A percentile compares a stretch with the other conserved stretches of the same genome.
These are phyloP conservation scores for Trichosporon sp. DNA, from an alignment of 1,284 basidiomycete genomes.

Conservation along the genomic window DNA sequence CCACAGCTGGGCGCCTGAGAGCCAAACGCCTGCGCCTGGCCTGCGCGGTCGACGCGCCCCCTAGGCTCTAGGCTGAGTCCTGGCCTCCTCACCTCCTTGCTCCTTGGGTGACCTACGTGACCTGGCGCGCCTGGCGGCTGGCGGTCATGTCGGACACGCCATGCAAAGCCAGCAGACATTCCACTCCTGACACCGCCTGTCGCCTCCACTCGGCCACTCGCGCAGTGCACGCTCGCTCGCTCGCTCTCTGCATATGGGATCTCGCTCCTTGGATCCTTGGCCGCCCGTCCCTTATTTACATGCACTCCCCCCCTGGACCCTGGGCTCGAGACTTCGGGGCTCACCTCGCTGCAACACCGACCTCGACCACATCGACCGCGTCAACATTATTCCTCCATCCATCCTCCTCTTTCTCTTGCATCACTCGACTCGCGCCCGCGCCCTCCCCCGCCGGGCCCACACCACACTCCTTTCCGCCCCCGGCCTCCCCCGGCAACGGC, in stretches of 20 bases:
- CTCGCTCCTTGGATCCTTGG: not conserved
- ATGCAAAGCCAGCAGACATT: not conserved
- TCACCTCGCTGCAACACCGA: too few relatives aligned
- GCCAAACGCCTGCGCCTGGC: not conserved
- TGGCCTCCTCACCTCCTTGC: too few relatives aligned
- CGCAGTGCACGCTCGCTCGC: not conserved
- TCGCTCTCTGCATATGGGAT: too few relatives aligned
- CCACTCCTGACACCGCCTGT: not conserved
- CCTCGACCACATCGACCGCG: not conserved
- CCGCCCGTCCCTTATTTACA: not conserved
- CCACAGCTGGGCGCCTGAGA: not conserved
- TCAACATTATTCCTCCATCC: not conserved
- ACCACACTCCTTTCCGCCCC: not conserved
- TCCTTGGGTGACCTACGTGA: not conserved
- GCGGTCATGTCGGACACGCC: not conserved
- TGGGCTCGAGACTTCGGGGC: not conserved
- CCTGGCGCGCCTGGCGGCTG: too few relatives aligned
- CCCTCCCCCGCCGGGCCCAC: not conserved
- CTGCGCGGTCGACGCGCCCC: too few relatives aligned
- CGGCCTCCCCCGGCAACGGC: not conserved
- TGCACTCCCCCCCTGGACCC: not conserved
- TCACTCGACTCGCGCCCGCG: not conserved
- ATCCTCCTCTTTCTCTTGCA: not conserved
- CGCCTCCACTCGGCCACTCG: too few relatives aligned
- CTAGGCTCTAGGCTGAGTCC: too few relatives aligned